phyloP scores from a whole-genome alignment of 2,329 filamentous ascomycete species.

The Colletotrichum coccodes region DNA sequence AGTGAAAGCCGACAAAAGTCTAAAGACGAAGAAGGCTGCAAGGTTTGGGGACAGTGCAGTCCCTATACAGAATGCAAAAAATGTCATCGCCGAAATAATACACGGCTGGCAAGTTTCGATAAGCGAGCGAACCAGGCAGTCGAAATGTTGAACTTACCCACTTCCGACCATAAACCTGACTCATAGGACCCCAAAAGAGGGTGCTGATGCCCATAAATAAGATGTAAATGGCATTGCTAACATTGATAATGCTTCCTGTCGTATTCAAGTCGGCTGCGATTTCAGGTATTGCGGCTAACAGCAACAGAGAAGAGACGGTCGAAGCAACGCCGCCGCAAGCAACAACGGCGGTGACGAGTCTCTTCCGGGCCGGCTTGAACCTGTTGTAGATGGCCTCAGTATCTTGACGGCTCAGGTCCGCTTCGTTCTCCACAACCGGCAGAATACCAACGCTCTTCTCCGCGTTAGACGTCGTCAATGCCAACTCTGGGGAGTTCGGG shows the following conservation, averaged over 20 bases:
- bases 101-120: slow-evolving; percentile 19
- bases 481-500: background rate
- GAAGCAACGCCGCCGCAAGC: slow-evolving; percentile 25
- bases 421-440: slow-evolving; percentile 1
- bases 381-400: slow-evolving; percentile 22
- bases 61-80: slow-evolving; percentile 71
- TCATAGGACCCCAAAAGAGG: slow-evolving; percentile 74
- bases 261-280: slow-evolving; percentile 73
- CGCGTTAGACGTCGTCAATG: slow-evolving; percentile 21
- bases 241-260: slow-evolving; percentile 74
- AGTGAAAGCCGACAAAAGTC: slow-evolving; percentile 76
- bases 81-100: slow-evolving; percentile 50
- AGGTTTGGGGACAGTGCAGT: slow-evolving; percentile 75
- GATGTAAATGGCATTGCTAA: slow-evolving; percentile 78
- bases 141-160: slow-evolving; percentile 50
- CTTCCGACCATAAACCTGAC: slow-evolving; percentile 65
- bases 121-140: background rate
- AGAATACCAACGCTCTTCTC: slow-evolving; percentile 18
- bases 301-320: slow-evolving; percentile 45
- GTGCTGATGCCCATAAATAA: slow-evolving; percentile 76
- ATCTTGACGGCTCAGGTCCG: slow-evolving; percentile 19
- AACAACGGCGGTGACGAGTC: slow-evolving; percentile 22
- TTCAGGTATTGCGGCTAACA: slow-evolving; percentile 79
- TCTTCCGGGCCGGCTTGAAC: slow-evolving; percentile 12
- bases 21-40: slow-evolving; percentile 73